phyloP scores from a whole-genome alignment of 805 yeast species.

The Huiozyma naganishii region DNA sequence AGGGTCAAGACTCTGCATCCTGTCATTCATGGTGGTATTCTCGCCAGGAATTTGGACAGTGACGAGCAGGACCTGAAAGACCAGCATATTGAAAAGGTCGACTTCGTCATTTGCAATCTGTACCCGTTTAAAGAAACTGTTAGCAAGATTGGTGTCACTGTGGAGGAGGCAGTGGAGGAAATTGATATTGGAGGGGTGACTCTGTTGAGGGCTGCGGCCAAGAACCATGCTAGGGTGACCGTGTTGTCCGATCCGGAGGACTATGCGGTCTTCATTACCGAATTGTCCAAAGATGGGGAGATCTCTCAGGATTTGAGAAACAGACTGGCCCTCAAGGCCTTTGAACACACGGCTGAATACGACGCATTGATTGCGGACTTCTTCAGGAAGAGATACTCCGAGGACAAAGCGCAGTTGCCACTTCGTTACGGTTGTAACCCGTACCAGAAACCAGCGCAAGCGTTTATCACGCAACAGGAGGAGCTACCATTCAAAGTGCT shows the following conservation, averaged over 20 bases:
- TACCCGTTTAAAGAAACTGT: constrained; percentile 98
- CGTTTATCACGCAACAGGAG: constrained; percentile 75
- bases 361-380: constrained; percentile 93
- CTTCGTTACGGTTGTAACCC: constrained; percentile 98
- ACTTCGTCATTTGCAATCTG: constrained; percentile 92
- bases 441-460: constrained; percentile 98
- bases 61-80: constrained; percentile 82
- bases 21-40: constrained; percentile 95
- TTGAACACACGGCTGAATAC: constrained; percentile 97
- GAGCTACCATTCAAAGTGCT: constrained; percentile 88
- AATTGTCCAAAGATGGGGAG: constrained; percentile 57
- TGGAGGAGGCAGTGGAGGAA: constrained; percentile 97
- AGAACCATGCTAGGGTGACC: constrained; percentile 93
- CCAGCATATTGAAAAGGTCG: constrained; percentile 92
- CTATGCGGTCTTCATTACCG: constrained; percentile 77
- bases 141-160: constrained; percentile 88
- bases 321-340: constrained; percentile 86
- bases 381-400: constrained; percentile 94
- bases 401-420: constrained; percentile 79
- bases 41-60: constrained; percentile 84
- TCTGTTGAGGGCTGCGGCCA: constrained; percentile 94
- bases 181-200: constrained; percentile 98
- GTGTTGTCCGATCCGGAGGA: constrained; percentile 91
- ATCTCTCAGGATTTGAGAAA: constrained; percentile 67
- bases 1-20: constrained; percentile 98